A percentile compares a stretch with the other conserved stretches of the same genome.
phyloP scores from a whole-genome alignment of 805 yeast genomes.

The Cyberlindnera xylosilytica region DNA sequence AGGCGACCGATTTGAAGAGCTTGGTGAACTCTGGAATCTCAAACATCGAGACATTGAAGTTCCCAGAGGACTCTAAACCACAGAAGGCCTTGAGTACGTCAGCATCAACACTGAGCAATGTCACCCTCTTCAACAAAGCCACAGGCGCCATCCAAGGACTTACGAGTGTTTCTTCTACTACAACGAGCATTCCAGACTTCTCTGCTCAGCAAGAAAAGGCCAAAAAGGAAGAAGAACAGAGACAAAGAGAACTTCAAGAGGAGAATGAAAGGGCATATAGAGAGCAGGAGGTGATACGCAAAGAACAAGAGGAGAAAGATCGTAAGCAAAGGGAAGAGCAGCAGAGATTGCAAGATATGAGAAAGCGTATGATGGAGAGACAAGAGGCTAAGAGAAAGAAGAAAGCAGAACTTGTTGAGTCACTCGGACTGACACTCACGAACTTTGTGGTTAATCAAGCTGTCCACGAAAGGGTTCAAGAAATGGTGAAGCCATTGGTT shows the following conservation, averaged over 20 bases:
- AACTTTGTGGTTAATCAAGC: constrained; percentile 24
- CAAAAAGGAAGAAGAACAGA: background rate
- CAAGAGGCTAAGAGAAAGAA: constrained; percentile 18
- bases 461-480: constrained; percentile 20
- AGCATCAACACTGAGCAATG: too few relatives aligned
- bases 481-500: constrained; percentile 12
- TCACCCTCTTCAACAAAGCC: too few relatives aligned
- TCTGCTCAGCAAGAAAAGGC: too few relatives aligned
- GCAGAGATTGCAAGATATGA: constrained; percentile 14
- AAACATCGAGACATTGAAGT: constrained; percentile 4
- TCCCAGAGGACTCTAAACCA: background rate
- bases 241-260: constrained; percentile 6
- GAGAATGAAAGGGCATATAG: constrained; percentile 4
- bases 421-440: background rate
- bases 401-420: constrained; percentile 15
- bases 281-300: background rate
- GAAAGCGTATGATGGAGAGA: constrained; percentile 14
- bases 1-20: constrained; percentile 29
- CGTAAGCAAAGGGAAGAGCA: constrained; percentile 10
- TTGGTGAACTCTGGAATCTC: constrained; percentile 30
- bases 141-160: too few relatives aligned
- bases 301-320: constrained; percentile 12
- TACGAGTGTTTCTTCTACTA: background rate
- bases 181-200: too few relatives aligned
- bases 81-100: background rate